phyloP scores from a whole-genome alignment of 75 land plant species.

The Pinus albicaulis region DNA sequence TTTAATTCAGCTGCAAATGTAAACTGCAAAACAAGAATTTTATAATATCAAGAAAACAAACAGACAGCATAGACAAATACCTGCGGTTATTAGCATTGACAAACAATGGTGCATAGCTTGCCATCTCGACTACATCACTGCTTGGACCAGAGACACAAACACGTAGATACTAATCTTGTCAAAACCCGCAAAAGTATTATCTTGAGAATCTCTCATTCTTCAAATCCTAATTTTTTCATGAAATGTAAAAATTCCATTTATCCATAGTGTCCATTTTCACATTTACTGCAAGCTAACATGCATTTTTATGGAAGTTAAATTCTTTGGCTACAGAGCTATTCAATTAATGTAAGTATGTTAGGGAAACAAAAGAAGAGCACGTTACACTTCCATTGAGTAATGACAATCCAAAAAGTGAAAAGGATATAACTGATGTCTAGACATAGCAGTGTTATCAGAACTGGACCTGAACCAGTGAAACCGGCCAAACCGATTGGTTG shows the following conservation, averaged over 20 bases:
- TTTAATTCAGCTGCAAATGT: background rate
- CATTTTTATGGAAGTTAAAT: background rate
- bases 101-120: conserved; percentile 97
- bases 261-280: background rate
- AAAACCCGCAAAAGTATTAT: background rate
- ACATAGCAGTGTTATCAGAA: no score
- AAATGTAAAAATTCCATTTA: background rate
- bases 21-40: background rate
- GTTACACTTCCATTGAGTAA: background rate
- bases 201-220: background rate
- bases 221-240: background rate
- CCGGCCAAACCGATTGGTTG: no score
- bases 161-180: conserved; percentile 6
- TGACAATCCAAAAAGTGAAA: background rate
- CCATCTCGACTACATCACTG: conserved; percentile 95
- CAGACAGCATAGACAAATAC: conserved; percentile 20
- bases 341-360: background rate
- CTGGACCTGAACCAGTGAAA: no score
- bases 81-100: conserved; percentile 75
- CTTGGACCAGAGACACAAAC: conserved; percentile 5
- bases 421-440: background rate
- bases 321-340: background rate
- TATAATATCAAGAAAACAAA: background rate
- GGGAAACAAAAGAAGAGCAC: background rate
- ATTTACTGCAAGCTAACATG: background rate